These are phyloP conservation scores for Diplodia intermedia DNA, from an alignment of 2,329 filamentous ascomycete genomes.

Conservation along the genomic window DNA sequence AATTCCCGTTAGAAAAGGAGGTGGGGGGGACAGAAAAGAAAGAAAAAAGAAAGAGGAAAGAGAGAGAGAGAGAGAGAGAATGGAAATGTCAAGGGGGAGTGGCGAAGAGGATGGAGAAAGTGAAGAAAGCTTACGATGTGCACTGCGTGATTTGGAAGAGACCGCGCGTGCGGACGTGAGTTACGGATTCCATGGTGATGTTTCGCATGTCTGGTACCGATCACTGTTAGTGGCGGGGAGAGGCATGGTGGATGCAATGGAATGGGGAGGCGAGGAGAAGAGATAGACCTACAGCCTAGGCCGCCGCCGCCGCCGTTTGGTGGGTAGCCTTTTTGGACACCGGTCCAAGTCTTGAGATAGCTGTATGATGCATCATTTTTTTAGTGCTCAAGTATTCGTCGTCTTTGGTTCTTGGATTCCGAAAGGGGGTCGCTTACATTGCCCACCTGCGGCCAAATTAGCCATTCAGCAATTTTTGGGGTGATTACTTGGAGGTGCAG, in stretches of 20 bases:
- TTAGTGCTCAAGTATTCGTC: too few species aligned
- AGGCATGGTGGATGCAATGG: neutral
- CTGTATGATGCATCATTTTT: neutral
- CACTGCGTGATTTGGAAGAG: neutral
- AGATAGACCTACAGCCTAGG: slow-evolving; percentile 10
- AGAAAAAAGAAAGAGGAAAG: neutral
- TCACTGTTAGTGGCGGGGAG: neutral
- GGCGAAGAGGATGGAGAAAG: neutral
- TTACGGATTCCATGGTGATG: slow-evolving; percentile 1
- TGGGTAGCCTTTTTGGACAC: slow-evolving; percentile 18
- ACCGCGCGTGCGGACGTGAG: neutral
- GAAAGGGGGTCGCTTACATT: neutral
- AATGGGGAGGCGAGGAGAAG: neutral
- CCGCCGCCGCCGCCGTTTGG: slow-evolving; percentile 27
- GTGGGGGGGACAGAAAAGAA: too few species aligned
- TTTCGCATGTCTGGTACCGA: neutral
- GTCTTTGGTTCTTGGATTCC: neutral
- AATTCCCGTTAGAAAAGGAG: too few species aligned
- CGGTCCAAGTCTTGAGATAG: slow-evolving; percentile 28
- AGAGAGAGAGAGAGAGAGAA: too few species aligned
- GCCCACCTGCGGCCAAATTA: slow-evolving; percentile 4
- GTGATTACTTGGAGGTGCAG: neutral
- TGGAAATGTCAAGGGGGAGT: too few species aligned
- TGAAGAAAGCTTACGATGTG: neutral
- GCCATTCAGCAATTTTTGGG: neutral